These are phyloP conservation scores for Huntiella savannae DNA, from an alignment of 2,329 filamentous ascomycete species.

Conservation along the genomic window DNA sequence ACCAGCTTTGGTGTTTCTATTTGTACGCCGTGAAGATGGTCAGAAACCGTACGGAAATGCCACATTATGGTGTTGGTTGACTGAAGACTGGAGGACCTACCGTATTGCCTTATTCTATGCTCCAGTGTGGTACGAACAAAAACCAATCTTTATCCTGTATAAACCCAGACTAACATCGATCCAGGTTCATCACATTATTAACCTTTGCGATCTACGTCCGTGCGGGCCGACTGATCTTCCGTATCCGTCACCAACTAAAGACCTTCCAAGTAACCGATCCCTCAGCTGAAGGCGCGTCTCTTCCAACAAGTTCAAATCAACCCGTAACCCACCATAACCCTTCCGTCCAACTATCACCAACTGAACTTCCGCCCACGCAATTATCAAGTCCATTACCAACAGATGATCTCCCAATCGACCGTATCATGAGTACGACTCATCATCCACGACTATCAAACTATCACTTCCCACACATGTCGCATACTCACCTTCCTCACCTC, in stretches of 20 bases:
- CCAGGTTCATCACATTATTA: conserved; percentile 12
- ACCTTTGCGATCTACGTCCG: conserved; percentile 19
- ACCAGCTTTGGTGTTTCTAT: conserved; percentile 43
- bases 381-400: conserved; percentile 24
- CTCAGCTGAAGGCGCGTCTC: no score
- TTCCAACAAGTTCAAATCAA: not conserved
- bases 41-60: conserved; percentile 48
- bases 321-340: not conserved
- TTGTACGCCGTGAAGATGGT: conserved; percentile 31
- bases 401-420: no score
- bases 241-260: conserved; percentile 36
- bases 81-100: conserved; percentile 41
- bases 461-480: not conserved
- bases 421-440: no score
- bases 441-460: conserved; percentile 23
- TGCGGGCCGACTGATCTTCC: conserved; percentile 42
- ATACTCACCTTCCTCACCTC: not conserved
- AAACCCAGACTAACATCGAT: not conserved
- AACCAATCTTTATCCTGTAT: conserved; percentile 15
- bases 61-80: conserved; percentile 63
- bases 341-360: not conserved
- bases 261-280: conserved; percentile 24
- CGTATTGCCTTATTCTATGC: conserved; percentile 54
- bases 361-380: not conserved
- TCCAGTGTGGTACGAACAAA: conserved; percentile 29